Conservation (phyloP, 2,329 filamentous ascomycete genomes). For the Aspergillus ochraceus region DNA sequence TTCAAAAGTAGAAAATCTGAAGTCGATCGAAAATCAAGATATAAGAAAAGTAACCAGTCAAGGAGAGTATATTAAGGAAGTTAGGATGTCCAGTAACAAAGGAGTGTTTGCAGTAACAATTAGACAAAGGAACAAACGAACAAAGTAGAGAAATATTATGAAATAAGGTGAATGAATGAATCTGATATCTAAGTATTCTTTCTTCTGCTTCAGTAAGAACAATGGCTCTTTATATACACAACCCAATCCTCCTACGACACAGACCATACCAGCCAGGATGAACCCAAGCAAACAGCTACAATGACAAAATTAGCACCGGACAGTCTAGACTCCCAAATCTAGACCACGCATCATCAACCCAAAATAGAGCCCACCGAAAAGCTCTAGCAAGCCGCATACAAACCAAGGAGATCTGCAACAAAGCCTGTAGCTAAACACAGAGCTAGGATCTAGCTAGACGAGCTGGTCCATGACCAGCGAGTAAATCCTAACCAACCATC, state of each 20-base stretch:
- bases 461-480: too few species aligned
- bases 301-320: background rate
- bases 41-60: background rate
- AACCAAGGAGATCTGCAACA: too few species aligned
- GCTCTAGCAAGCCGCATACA: too few species aligned
- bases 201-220: background rate
- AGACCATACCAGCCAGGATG: too few species aligned
- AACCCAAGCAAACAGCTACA: background rate
- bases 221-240: slow-evolving; percentile 1
- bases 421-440: too few species aligned
- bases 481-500: background rate
- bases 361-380: background rate
- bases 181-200: background rate
- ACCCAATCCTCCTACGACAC: too few species aligned
- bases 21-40: background rate
- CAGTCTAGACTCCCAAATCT: background rate
- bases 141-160: too few species aligned
- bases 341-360: background rate
- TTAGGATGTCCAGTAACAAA: background rate
- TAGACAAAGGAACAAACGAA: background rate
- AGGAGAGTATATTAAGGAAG: background rate
- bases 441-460: too few species aligned
- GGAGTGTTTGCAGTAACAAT: background rate
- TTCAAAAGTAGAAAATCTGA: too few species aligned
- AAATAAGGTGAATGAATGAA: background rate